phyloP scores from a whole-genome alignment of 2,329 filamentous ascomycete species.

The Pseudocercospora pini-densiflorae region DNA sequence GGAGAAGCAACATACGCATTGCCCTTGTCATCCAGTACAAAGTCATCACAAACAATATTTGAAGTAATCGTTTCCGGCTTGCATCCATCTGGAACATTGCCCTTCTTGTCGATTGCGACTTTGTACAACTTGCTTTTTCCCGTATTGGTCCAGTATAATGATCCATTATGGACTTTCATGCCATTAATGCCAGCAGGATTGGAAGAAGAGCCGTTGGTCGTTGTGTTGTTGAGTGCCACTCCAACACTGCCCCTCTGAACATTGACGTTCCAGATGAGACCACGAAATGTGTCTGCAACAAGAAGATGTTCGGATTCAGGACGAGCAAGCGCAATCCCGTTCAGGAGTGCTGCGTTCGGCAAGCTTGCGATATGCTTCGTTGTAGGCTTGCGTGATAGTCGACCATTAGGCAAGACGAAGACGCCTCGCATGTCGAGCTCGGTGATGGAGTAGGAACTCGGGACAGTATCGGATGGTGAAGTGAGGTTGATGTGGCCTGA shows the following conservation, averaged over 20 bases:
- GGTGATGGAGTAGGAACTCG: slow-evolving; percentile 10
- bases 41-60: slow-evolving; percentile 14
- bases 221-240: slow-evolving; percentile 14
- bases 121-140: slow-evolving; percentile 7
- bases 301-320: slow-evolving; percentile 12
- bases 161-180: slow-evolving; percentile 10
- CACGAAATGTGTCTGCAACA: slow-evolving; percentile 17
- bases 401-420: slow-evolving; percentile 5
- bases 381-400: neutral
- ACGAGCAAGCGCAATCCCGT: slow-evolving; percentile 11
- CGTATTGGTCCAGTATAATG: slow-evolving; percentile 15
- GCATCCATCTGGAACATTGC: neutral
- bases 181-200: slow-evolving; percentile 14
- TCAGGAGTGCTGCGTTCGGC: slow-evolving; percentile 2
- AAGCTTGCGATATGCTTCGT: slow-evolving; percentile 4
- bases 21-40: slow-evolving; percentile 5
- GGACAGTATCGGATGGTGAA: neutral
- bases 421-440: slow-evolving; percentile 17
- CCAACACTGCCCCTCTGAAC: slow-evolving; percentile 9
- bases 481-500: slow-evolving; percentile 8
- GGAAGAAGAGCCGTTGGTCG: slow-evolving; percentile 11
- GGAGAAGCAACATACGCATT: slow-evolving; percentile 11
- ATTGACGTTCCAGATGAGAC: slow-evolving; percentile 20
- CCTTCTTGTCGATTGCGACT: slow-evolving; percentile 5
- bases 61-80: neutral